Base-by-base conservation (phyloP, 345 rosid species). In the Populus tremula region DNA sequence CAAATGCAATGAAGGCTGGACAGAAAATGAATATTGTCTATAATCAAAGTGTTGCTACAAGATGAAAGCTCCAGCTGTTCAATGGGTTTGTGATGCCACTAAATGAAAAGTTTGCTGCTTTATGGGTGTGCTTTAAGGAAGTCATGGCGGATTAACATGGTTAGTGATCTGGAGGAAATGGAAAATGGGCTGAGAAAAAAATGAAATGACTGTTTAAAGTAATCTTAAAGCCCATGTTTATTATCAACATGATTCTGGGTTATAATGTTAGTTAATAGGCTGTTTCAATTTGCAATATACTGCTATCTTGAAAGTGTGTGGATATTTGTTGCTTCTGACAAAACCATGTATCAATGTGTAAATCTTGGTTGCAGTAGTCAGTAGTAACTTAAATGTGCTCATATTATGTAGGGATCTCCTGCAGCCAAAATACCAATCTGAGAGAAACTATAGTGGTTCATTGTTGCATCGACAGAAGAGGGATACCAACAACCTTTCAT, bases 371-470 rank as follows among this genome's bases (percentile, higher is more conserved):
- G 67, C 70, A 16, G 45, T 71, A 72, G 64, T 73, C 35, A 74
- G 18, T 59, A 76, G 70, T 74, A 83, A 83, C 72, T 82, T 56
- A 29, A 38, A 25, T 43, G 79, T 79, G 27, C 49, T 72, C 72
- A 63, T 80, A 67, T 79, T 83, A 49, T 78, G 67, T 79, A 93
- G 98, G 96, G 96, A 94, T 74, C 38, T 88, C 79, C 82, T 70
- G 70, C 93, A 83, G 76, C 88, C 85, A 73, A 91, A 85, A 80
- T 82, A 78, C 86, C 92, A 80, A 69, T 68, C 85, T 49, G 98
- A 91, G 64, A 89, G 90, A 75, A 91, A 88, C 81, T 88, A 85
- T 84, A 92, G 97, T 79, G 97, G 98, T 80, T 86, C 95, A 66
- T 71, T 92, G 85, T 82, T 78, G 73, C 76, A 79, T 82, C 92